A percentile compares a stretch with the other conserved stretches of the same genome.
Evolutionary conservation across 306 rosid species (phyloP).

Genomic region (Corylus avellana): DNA sequence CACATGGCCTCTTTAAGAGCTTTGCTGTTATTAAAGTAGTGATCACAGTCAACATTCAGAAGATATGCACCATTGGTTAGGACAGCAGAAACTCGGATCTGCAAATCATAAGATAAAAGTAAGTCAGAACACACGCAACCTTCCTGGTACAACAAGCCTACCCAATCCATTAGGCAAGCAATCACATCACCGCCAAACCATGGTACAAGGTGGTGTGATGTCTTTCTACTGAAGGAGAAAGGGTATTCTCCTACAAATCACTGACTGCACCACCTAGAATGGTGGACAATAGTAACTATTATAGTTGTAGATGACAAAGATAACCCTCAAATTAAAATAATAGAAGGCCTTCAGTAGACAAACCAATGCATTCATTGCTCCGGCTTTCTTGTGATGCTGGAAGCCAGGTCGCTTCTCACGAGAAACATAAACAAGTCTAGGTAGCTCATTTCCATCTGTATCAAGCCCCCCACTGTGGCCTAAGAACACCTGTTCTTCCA

Average conservation of each 20-base stretch:
- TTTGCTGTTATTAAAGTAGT: constrained; percentile 96
- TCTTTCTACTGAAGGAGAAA: neutral
- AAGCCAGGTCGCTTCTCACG: constrained; percentile 99
- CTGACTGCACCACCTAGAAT: constrained; percentile 9
- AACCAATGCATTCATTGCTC: constrained; percentile 99
- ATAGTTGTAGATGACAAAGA: neutral
- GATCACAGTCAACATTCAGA: constrained; percentile 97
- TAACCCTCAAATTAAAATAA: neutral
- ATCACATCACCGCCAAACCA: constrained; percentile 8
- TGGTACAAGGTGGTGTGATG: neutral
- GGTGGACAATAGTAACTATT: neutral
- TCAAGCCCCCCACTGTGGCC: constrained; percentile 99
- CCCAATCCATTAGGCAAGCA: constrained; percentile 10
- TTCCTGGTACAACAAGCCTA: neutral
- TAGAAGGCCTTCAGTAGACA: constrained; percentile 33
- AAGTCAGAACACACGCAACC: constrained; percentile 29
- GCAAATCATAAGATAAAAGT: constrained; percentile 31
- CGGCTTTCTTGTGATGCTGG: constrained; percentile 99
- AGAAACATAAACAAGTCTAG: constrained; percentile 99
- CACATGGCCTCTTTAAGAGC: constrained; percentile 99
- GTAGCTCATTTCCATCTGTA: constrained; percentile 98
- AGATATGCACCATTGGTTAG: constrained; percentile 97
- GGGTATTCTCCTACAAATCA: neutral
- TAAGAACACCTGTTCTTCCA: constrained; percentile 71
- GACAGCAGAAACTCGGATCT: constrained; percentile 99